A percentile compares a stretch with the other conserved stretches of the same genome.
Conservation (phyloP, 306 rosid species). For the Calophaca sinica region DNA sequence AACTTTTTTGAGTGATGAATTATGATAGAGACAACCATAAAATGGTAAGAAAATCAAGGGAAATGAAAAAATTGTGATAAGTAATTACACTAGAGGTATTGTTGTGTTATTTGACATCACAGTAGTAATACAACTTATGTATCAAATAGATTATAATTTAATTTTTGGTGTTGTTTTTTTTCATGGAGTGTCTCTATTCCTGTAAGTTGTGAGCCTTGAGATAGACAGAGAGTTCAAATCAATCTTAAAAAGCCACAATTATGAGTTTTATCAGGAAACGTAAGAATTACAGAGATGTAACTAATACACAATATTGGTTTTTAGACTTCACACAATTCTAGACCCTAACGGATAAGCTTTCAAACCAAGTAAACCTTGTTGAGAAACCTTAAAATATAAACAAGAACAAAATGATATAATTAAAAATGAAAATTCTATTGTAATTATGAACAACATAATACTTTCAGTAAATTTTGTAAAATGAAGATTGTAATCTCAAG, state of each 20-base stretch:
- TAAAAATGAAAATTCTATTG: constrained; percentile 2
- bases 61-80: not conserved
- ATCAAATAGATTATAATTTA: not conserved
- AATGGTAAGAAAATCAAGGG: not conserved
- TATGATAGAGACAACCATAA: too few species aligned
- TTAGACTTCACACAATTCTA: not conserved
- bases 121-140: constrained; percentile 13
- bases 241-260: constrained; percentile 23
- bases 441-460: not conserved
- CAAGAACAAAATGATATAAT: constrained; percentile 7
- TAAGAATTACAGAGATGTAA: not conserved
- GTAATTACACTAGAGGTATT: too few species aligned
- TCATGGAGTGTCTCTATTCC: not conserved
- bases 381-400: constrained; percentile 19
- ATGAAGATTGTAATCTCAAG: not conserved
- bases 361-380: not conserved
- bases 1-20: too few species aligned
- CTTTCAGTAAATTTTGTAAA: not conserved
- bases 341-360: constrained; percentile 14
- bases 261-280: constrained; percentile 12
- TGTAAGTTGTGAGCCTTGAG: not conserved
- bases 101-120: not conserved
- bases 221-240: not conserved
- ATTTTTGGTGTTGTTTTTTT: not conserved
- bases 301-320: not conserved